Percentiles rank a stretch among this genome's conserved stretches.
phyloP scores from a whole-genome alignment of 2,329 filamentous ascomycete genomes.

The Dothiorella sarmentorum region DNA sequence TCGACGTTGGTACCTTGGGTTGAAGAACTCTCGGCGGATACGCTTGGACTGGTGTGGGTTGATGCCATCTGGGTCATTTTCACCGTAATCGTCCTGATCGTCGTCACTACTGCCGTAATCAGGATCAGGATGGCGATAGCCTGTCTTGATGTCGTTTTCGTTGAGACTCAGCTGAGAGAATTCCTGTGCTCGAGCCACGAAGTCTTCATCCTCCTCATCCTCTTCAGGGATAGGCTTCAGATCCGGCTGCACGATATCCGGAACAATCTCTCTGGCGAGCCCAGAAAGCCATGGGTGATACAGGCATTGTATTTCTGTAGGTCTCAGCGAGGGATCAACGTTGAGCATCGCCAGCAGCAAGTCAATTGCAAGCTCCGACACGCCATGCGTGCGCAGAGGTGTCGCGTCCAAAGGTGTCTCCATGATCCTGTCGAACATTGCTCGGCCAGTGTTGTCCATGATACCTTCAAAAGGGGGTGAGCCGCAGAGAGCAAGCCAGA shows the following conservation, averaged over 20 bases:
- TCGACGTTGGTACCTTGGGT: slow-evolving; percentile 38
- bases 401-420: slow-evolving; percentile 64
- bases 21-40: slow-evolving; percentile 34
- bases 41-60: slow-evolving; percentile 44
- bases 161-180: slow-evolving; percentile 53
- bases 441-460: slow-evolving; percentile 70
- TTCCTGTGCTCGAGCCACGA: slow-evolving; percentile 26
- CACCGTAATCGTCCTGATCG: slow-evolving; percentile 33
- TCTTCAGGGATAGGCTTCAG: slow-evolving; percentile 48
- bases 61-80: slow-evolving; percentile 21
- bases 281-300: slow-evolving; percentile 69
- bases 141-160: slow-evolving; percentile 31
- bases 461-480: slow-evolving; percentile 77
- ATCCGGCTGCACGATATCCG: slow-evolving; percentile 25
- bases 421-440: slow-evolving; percentile 85
- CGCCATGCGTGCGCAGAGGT: slow-evolving; percentile 56
- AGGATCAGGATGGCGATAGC: slow-evolving; percentile 31
- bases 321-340: slow-evolving; percentile 72
- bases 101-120: slow-evolving; percentile 26
- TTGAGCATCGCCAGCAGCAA: slow-evolving; percentile 78
- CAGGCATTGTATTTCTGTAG: slow-evolving; percentile 68
- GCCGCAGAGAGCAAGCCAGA: slow-evolving; percentile 81
- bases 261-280: slow-evolving; percentile 37
- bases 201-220: slow-evolving; percentile 58
- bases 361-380: slow-evolving; percentile 67